Base-by-base conservation (phyloP, 352 stramenopile genomes). In the Phytophthora pluvialis region DNA sequence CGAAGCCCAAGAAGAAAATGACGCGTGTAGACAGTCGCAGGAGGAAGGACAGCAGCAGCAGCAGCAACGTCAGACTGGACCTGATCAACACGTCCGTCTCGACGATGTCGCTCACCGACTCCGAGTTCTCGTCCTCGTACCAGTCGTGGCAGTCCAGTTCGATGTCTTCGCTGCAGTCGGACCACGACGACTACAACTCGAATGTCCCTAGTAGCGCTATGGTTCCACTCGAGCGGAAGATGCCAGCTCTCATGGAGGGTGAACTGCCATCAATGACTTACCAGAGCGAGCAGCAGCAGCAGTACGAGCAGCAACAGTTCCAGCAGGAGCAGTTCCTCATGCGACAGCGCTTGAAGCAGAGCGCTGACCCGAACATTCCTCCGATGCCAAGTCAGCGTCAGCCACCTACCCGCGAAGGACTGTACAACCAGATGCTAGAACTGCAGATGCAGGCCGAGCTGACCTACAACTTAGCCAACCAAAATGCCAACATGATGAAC, bases 341-440 rank as follows among this genome's bases (percentile, higher is more conserved):
- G 43, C 40, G 70, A 4, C 70, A 75, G 38, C 65, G 59, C 13
- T 54, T 79, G 54, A 67, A 80, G 43, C 69, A 77, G 53, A 56
- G 70, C 43, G 11, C 7, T 10, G 42, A 65, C 11, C 26, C 45
- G 2, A 67, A 48, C n/a, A 33, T 40, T 44, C 60, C 53, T 1
- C 40, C 57, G 8, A 45, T 53, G 29, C 48, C 58, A 16, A 51
- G 29, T 18, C 68, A 70, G 12, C 55, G 60, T 21, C 51, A 52
- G 8, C 54, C 64, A 9, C 32, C 39, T 11, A 68, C 66, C n/a
- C 83, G 81, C 18, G 70, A 78, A 60, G 81, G 67, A 11, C 72
- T 92, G 7, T 92, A 92, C 73, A 89, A 90, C 60, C 80, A 92
- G 56, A 90, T 92, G 83, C 66, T 90, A 28, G 81, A 89, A 60